Conservation (phyloP, 2,329 filamentous ascomycete species). For the Dothidotthia symphoricarpi region DNA sequence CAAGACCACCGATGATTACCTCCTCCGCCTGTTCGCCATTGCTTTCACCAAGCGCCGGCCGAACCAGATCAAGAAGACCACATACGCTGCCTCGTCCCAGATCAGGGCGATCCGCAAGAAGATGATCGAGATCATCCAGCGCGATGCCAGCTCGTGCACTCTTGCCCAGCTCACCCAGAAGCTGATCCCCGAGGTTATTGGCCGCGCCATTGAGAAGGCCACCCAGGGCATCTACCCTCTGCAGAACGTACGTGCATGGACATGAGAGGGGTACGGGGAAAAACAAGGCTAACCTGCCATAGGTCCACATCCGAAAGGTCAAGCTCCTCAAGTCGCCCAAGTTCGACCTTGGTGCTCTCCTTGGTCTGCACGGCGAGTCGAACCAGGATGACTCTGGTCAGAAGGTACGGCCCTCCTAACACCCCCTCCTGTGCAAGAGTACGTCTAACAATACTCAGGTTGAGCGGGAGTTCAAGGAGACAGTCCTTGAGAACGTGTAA, state of each 20-base stretch:
- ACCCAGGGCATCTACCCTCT: slow-evolving; percentile 99
- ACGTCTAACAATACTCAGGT: slow-evolving; percentile 31
- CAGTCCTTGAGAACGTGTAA: slow-evolving; percentile 91
- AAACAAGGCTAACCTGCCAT: slow-evolving; percentile 22
- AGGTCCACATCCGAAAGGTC: slow-evolving; percentile 99
- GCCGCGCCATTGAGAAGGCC: slow-evolving; percentile 99
- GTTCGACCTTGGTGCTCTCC: slow-evolving; percentile 95
- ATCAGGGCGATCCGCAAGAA: slow-evolving; percentile 98
- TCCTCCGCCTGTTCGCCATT: slow-evolving; percentile 97
- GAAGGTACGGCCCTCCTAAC: slow-evolving; percentile 62
- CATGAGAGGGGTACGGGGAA: slow-evolving; percentile 12
- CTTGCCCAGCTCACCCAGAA: slow-evolving; percentile 96
- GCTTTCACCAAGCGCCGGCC: slow-evolving; percentile 98
- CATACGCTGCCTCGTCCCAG: slow-evolving; percentile 94
- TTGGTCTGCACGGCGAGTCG: slow-evolving; percentile 97
- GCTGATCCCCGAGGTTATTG: slow-evolving; percentile 99
- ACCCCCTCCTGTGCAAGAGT: not conserved
- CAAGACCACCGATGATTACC: slow-evolving; percentile 99
- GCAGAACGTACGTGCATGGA: slow-evolving; percentile 72
- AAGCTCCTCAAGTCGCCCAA: slow-evolving; percentile 99
- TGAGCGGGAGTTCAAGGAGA: slow-evolving; percentile 99
- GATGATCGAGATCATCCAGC: slow-evolving; percentile 99
- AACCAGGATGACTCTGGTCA: slow-evolving; percentile 93
- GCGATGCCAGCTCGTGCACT: slow-evolving; percentile 91
- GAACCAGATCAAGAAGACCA: slow-evolving; percentile 99